Evolutionary conservation across 106 monocot species (phyloP).

Genomic region (Vanilla planifolia): DNA sequence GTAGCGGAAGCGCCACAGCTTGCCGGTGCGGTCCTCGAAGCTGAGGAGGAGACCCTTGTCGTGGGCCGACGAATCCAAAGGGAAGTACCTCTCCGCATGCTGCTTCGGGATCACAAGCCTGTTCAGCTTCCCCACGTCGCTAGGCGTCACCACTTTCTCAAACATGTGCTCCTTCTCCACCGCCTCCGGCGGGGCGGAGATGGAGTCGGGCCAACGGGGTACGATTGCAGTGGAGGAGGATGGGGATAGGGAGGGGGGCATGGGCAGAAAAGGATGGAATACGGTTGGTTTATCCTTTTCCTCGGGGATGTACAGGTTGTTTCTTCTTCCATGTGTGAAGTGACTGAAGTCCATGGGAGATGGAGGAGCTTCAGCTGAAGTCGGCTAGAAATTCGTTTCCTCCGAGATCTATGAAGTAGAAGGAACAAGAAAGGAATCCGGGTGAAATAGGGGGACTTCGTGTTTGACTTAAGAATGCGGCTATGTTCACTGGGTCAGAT

Average conservation of each 20-base stretch:
- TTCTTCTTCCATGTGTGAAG: slow-evolving; percentile 12
- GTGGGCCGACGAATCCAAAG: slow-evolving; percentile 24
- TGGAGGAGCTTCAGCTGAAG: background rate
- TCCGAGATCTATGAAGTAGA: background rate
- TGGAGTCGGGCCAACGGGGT: background rate
- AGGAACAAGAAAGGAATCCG: too few species aligned
- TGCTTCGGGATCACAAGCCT: slow-evolving; percentile 59
- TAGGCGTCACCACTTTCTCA: slow-evolving; percentile 55
- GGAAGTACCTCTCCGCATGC: slow-evolving; percentile 60
- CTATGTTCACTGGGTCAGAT: too few species aligned
- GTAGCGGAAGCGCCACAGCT: slow-evolving; percentile 88
- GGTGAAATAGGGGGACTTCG: too few species aligned
- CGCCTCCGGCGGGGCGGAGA: background rate
- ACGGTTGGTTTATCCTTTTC: background rate
- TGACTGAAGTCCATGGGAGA: slow-evolving; percentile 19
- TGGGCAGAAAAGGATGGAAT: slow-evolving; percentile 2
- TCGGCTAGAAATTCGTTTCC: too few species aligned
- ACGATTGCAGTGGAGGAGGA: background rate
- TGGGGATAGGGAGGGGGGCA: background rate
- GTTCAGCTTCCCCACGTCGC: slow-evolving; percentile 64
- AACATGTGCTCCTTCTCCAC: slow-evolving; percentile 59
- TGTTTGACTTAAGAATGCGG: too few species aligned
- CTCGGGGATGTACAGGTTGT: background rate
- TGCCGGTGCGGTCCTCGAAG: slow-evolving; percentile 77
- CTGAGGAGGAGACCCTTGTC: slow-evolving; percentile 60